phyloP scores from a whole-genome alignment of 176 grass and related monocot genomes.

The Oryza longistaminata region DNA sequence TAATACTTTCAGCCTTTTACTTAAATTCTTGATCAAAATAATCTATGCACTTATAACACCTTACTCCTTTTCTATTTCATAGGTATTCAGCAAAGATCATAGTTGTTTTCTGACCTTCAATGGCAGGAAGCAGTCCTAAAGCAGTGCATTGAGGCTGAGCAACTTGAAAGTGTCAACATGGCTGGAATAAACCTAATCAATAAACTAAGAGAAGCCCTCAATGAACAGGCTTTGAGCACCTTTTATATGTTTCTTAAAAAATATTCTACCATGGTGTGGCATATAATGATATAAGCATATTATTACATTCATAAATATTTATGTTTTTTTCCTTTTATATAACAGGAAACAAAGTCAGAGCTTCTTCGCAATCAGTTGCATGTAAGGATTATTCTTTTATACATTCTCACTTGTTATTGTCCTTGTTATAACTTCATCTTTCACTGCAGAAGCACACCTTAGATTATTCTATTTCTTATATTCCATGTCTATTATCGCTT shows the following conservation, averaged over 20 bases:
- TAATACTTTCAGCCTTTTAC: neutral
- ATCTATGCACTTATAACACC: constrained; percentile 12
- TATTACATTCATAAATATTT: constrained; percentile 28
- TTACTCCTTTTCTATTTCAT: constrained; percentile 22
- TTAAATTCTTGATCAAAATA: neutral
- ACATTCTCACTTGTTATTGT: neutral
- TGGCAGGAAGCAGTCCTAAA: constrained; percentile 68
- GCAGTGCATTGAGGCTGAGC: constrained; percentile 58
- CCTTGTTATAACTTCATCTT: constrained; percentile 24
- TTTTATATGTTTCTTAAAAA: constrained; percentile 34
- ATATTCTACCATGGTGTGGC: constrained; percentile 11
- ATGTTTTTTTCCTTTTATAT: constrained; percentile 37
- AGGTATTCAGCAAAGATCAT: constrained; percentile 70
- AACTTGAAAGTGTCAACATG: constrained; percentile 62
- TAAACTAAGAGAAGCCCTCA: constrained; percentile 77
- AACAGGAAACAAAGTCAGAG: constrained; percentile 71
- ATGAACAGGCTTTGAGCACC: constrained; percentile 65
- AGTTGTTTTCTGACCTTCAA: constrained; percentile 62
- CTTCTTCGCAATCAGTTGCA: constrained; percentile 63
- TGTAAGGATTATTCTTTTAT: constrained; percentile 57
- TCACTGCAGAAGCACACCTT: neutral
- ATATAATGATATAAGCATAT: too few relatives aligned
- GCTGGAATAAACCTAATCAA: constrained; percentile 61
- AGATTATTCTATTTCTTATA: neutral
- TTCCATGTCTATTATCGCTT: neutral